Conservation (phyloP, 1,139 yeast genomes). For the Protomyces gravidus region DNA sequence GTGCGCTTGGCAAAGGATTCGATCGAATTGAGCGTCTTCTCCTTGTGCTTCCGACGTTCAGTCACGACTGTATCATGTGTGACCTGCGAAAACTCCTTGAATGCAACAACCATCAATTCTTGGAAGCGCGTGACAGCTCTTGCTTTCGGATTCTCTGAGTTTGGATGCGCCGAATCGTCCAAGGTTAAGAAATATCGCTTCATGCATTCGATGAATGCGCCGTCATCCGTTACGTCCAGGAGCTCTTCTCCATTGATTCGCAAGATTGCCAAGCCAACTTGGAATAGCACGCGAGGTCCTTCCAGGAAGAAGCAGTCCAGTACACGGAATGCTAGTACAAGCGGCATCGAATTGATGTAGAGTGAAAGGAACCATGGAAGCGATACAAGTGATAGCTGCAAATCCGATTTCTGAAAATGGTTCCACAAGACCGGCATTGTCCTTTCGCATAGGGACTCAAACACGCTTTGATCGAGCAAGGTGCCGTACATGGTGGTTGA, state of each 20-base stretch:
- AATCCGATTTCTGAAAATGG: conserved; percentile 72
- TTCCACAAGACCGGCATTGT: conserved; percentile 87
- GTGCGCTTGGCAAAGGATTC: conserved; percentile 89
- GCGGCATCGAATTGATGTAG: conserved; percentile 88
- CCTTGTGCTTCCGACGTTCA: conserved; percentile 67
- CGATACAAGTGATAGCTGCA: conserved; percentile 90
- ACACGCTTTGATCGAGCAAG: conserved; percentile 83
- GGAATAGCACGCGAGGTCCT: conserved; percentile 86
- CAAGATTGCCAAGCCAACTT: conserved; percentile 84
- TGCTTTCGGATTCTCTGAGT: conserved; percentile 59
- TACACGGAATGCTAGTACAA: conserved; percentile 86
- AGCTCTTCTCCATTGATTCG: conserved; percentile 82
- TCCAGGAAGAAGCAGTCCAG: conserved; percentile 86
- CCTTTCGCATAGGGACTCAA: conserved; percentile 81
- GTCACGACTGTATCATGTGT: conserved; percentile 68
- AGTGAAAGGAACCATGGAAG: conserved; percentile 94
- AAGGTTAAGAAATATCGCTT: conserved; percentile 75
- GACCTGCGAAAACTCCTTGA: conserved; percentile 78
- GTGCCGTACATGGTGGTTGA: conserved; percentile 98
- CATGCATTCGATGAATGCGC: conserved; percentile 77
- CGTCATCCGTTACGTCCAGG: conserved; percentile 80
- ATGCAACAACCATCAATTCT: conserved; percentile 83
- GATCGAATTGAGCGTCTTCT: conserved; percentile 74
- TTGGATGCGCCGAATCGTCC: conserved; percentile 77
- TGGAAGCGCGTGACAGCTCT: conserved; percentile 78